Conservation (phyloP, 768 basidiomycete species). For the Termitomyces sp. region DNA sequence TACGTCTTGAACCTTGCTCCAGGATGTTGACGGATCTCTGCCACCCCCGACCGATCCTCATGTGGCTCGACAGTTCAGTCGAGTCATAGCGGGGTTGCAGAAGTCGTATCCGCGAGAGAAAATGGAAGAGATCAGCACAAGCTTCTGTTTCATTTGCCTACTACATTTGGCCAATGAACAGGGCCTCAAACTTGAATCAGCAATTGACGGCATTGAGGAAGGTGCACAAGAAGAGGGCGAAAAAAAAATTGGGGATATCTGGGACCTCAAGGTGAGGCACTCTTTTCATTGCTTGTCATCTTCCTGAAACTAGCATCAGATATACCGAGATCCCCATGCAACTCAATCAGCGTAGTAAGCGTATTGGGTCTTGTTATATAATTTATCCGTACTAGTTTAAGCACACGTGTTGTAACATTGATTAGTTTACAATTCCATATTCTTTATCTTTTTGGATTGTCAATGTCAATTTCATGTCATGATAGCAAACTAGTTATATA, state of each 20-base stretch:
- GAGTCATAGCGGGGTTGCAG: conserved; percentile 79
- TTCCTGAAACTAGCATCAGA: conserved; percentile 22
- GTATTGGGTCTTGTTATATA: conserved; percentile 9
- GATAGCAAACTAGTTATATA: too few relatives aligned
- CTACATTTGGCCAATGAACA: conserved; percentile 96
- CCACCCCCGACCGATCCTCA: conserved; percentile 51
- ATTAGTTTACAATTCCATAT: neutral
- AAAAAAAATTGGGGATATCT: conserved; percentile 62
- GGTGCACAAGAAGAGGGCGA: conserved; percentile 26
- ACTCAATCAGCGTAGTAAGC: conserved; percentile 30
- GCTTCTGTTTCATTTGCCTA: conserved; percentile 98
- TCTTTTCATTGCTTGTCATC: neutral
- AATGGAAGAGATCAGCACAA: conserved; percentile 97
- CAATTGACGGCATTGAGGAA: conserved; percentile 29
- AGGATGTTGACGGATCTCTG: conserved; percentile 51
- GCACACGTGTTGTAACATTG: conserved; percentile 14
- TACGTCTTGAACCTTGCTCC: neutral
- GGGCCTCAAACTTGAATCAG: conserved; percentile 74
- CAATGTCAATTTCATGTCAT: too few relatives aligned
- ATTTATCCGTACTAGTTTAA: conserved; percentile 9
- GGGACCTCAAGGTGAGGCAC: conserved; percentile 61
- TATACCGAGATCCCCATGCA: conserved; percentile 41
- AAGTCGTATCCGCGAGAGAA: conserved; percentile 85
- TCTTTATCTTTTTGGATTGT: neutral
- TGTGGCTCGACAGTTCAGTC: conserved; percentile 66